A percentile compares a stretch with the other conserved stretches of the same genome.
phyloP scores from a whole-genome alignment of 192 early-diverging fungal species.

The Coemansia guatemalensis region DNA sequence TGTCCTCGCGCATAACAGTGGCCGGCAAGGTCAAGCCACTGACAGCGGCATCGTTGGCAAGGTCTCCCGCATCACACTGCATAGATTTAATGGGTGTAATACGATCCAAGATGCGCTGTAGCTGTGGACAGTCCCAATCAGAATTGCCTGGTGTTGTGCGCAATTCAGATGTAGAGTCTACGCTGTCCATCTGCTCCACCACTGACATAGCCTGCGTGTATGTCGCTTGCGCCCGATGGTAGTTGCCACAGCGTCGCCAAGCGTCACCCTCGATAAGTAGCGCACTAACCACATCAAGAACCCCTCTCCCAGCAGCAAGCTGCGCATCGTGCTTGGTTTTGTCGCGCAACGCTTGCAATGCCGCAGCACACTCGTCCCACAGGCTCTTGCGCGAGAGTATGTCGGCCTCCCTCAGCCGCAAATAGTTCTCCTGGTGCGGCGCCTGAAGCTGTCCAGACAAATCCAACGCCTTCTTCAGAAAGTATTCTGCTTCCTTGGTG shows the following conservation, averaged over 20 bases:
- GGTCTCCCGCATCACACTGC: neutral
- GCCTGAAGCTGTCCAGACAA: slow-evolving; percentile 22
- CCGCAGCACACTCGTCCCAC: slow-evolving; percentile 25
- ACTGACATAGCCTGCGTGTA: slow-evolving; percentile 18
- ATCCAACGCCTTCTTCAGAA: slow-evolving; percentile 29
- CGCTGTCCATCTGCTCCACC: slow-evolving; percentile 3
- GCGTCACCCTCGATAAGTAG: slow-evolving; percentile 41
- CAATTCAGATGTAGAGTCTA: neutral
- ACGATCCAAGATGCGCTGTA: slow-evolving; percentile 21
- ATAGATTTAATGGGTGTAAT: neutral
- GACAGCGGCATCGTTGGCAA: neutral
- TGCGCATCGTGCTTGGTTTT: neutral
- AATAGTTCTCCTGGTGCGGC: slow-evolving; percentile 16
- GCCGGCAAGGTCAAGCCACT: neutral
- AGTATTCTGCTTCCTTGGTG: slow-evolving; percentile 46
- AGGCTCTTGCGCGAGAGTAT: slow-evolving; percentile 34
- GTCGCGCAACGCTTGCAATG: slow-evolving; percentile 11
- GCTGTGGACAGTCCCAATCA: slow-evolving; percentile 12
- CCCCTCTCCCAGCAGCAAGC: neutral
- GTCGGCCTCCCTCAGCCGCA: slow-evolving; percentile 26
- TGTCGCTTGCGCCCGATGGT: slow-evolving; percentile 6
- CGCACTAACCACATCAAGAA: slow-evolving; percentile 6
- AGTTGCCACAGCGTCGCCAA: slow-evolving; percentile 23
- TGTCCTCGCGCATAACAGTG: slow-evolving; percentile 24
- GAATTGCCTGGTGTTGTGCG: neutral